These are phyloP conservation scores for Trametes coccinea DNA, from an alignment of 768 basidiomycete genomes.

Conservation along the genomic window DNA sequence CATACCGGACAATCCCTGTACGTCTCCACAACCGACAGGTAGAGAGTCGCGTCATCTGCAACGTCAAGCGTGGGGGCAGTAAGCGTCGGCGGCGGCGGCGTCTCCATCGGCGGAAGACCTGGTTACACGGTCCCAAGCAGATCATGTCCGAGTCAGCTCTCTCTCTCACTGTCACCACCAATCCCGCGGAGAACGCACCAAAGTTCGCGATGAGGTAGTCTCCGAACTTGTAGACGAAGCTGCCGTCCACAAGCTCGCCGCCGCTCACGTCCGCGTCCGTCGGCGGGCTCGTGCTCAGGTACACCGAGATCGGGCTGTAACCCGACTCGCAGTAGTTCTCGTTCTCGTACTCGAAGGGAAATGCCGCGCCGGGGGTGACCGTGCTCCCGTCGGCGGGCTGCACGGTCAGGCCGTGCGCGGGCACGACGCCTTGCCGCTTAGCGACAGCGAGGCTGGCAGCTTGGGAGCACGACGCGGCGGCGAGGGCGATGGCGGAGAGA, in stretches of 20 bases:
- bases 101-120: conserved; percentile 22
- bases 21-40: conserved; percentile 23
- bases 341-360: conserved; percentile 22
- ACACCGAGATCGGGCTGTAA: conserved; percentile 23
- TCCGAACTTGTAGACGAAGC: conserved; percentile 23
- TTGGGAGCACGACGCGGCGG: conserved; percentile 3
- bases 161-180: no score
- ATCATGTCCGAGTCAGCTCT: no score
- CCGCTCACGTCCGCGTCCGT: conserved; percentile 7
- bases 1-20: conserved; percentile 24
- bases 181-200: conserved; percentile 4
- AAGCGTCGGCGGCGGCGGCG: conserved; percentile 21
- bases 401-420: conserved; percentile 19
- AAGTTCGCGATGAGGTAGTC: conserved; percentile 25
- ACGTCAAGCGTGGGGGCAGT: conserved; percentile 12
- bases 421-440: conserved; percentile 17
- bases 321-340: conserved; percentile 25
- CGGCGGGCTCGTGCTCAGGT: conserved; percentile 16
- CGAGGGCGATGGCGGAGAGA: conserved; percentile 10
- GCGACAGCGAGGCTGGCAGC: conserved; percentile 7
- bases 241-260: conserved; percentile 20
- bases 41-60: conserved; percentile 15
- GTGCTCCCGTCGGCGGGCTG: conserved; percentile 8
- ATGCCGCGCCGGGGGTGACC: conserved; percentile 13
- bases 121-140: not conserved